Conservation (phyloP, 2,329 filamentous ascomycete species). For the Penicillium paneum region DNA sequence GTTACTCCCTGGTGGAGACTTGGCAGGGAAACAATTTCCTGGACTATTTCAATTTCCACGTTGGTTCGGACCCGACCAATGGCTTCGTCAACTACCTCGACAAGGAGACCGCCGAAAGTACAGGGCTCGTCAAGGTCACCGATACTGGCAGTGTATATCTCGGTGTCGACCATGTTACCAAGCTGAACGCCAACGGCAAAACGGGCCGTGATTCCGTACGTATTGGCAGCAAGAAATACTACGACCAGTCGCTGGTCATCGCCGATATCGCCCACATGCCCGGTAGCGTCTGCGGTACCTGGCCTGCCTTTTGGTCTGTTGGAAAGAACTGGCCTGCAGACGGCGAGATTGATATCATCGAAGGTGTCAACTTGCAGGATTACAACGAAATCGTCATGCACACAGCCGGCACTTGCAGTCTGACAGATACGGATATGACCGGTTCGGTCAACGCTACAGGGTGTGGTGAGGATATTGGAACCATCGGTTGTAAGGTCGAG, state of each 20-base stretch:
- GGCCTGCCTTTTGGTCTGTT: constrained; percentile 51
- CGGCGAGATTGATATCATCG: constrained; percentile 53
- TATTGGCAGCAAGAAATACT: constrained; percentile 45
- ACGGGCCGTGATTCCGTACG: constrained; percentile 46
- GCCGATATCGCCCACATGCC: constrained; percentile 51
- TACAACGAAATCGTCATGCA: constrained; percentile 50
- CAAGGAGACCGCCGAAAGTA: constrained; percentile 37
- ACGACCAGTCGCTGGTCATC: constrained; percentile 47
- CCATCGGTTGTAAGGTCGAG: constrained; percentile 42
- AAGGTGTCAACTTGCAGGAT: constrained; percentile 48
- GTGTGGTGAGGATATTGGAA: constrained; percentile 45
- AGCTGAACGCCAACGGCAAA: constrained; percentile 32
- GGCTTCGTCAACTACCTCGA: constrained; percentile 52
- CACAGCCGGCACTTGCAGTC: constrained; percentile 45
- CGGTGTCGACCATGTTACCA: constrained; percentile 44
- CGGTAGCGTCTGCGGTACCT: constrained; percentile 48
- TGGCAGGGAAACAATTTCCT: constrained; percentile 50
- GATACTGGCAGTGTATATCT: constrained; percentile 41
- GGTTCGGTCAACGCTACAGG: constrained; percentile 49
- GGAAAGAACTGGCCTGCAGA: constrained; percentile 42
- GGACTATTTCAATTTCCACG: constrained; percentile 50
- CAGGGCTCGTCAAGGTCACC: constrained; percentile 37
- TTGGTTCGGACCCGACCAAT: constrained; percentile 47
- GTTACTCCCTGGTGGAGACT: constrained; percentile 41
- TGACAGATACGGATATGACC: constrained; percentile 47